These are phyloP conservation scores for Comarum palustre DNA, from an alignment of 306 rosid species.

Conservation along the genomic window DNA sequence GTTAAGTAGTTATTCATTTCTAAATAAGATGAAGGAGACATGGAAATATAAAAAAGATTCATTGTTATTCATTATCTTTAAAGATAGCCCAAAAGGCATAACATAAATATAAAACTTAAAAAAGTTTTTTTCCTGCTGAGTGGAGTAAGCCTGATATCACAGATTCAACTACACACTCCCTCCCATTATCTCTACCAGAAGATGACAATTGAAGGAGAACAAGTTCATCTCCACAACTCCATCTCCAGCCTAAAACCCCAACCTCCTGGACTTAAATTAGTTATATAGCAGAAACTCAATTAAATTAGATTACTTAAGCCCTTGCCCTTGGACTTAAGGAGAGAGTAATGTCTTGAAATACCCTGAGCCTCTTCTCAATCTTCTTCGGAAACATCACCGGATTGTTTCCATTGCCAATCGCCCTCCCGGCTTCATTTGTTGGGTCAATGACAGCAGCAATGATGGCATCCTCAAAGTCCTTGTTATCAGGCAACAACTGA, in stretches of 20 bases:
- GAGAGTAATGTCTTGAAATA: constrained; percentile 80
- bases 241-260: constrained; percentile 68
- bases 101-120: neutral
- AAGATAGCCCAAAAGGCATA: neutral
- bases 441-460: constrained; percentile 68
- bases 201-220: constrained; percentile 66
- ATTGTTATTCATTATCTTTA: neutral
- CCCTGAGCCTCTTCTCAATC: constrained; percentile 79
- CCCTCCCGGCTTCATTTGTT: constrained; percentile 32
- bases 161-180: constrained; percentile 15
- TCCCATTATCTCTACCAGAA: constrained; percentile 28
- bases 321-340: constrained; percentile 78
- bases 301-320: constrained; percentile 31
- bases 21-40: neutral
- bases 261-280: constrained; percentile 28
- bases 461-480: constrained; percentile 91
- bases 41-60: neutral
- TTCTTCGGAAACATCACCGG: constrained; percentile 39
- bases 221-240: constrained; percentile 98
- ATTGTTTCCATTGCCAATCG: neutral
- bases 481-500: constrained; percentile 61
- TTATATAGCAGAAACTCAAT: neutral
- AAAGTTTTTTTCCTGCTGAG: constrained; percentile 5
- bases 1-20: neutral
- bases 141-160: constrained; percentile 14